phyloP scores from a whole-genome alignment of 2,329 filamentous ascomycete species.

The Verruconis gallopava region DNA sequence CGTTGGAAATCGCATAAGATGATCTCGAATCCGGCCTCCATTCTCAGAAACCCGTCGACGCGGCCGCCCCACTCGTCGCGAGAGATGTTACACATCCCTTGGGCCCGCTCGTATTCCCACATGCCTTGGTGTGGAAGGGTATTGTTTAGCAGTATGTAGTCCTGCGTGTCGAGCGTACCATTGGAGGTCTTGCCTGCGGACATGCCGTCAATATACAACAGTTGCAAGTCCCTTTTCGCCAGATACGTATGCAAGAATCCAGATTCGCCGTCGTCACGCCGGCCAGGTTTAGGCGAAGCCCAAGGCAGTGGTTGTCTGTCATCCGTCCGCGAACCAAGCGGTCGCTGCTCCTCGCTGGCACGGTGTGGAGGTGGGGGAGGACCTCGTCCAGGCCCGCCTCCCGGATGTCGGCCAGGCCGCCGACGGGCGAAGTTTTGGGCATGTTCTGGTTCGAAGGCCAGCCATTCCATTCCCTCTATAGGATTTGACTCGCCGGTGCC shows the following conservation, averaged over 20 bases:
- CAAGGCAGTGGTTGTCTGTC: too few relatives aligned
- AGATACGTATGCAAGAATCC: constrained; percentile 58
- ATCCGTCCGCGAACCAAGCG: neutral
- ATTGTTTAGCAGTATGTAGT: constrained; percentile 42
- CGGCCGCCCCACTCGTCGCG: constrained; percentile 34
- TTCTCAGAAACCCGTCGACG: constrained; percentile 52
- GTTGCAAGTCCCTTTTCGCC: constrained; percentile 41
- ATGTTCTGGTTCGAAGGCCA: constrained; percentile 68
- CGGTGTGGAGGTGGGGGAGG: neutral
- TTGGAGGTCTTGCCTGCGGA: constrained; percentile 51
- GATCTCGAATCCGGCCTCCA: constrained; percentile 59
- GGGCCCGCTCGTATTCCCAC: constrained; percentile 41
- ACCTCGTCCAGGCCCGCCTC: neutral
- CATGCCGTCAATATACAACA: constrained; percentile 60
- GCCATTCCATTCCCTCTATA: constrained; percentile 50
- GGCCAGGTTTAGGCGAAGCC: too few relatives aligned
- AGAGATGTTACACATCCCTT: constrained; percentile 42
- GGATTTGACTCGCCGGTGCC: constrained; percentile 36
- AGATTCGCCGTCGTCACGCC: constrained; percentile 3
- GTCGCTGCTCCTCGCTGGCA: too few relatives aligned
- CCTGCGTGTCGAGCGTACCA: constrained; percentile 57
- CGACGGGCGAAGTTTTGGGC: constrained; percentile 48
- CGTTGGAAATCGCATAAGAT: constrained; percentile 51
- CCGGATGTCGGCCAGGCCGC: constrained; percentile 1
- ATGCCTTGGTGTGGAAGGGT: constrained; percentile 17